These are phyloP conservation scores for Rhizopus delemar DNA, from an alignment of 371 early-diverging fungal genomes.

Conservation along the genomic window DNA sequence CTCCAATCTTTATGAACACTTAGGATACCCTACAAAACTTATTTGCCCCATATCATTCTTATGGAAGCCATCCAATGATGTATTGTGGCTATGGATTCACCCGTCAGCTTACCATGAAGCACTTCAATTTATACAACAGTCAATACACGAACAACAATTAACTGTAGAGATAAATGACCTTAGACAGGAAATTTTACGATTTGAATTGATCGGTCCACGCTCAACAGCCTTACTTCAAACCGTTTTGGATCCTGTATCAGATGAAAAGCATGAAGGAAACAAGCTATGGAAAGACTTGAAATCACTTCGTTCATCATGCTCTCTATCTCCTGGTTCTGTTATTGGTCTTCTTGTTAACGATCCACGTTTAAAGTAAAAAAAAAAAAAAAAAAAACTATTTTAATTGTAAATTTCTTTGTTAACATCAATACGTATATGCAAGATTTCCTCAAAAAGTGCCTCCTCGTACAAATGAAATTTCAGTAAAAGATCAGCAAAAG, in stretches of 20 bases:
- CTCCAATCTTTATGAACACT: conserved; percentile 52
- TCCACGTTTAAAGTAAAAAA: conserved; percentile 68
- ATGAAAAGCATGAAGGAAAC: conserved; percentile 3
- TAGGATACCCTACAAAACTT: conserved; percentile 57
- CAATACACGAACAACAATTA: conserved; percentile 14
- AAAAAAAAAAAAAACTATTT: background rate
- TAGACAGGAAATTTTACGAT: conserved; percentile 56
- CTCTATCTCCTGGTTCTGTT: conserved; percentile 69
- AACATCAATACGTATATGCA: background rate
- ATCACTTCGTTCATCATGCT: conserved; percentile 57
- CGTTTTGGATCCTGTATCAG: conserved; percentile 43
- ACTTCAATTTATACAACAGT: conserved; percentile 6
- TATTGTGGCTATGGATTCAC: conserved; percentile 71
- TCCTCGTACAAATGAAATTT: conserved; percentile 41
- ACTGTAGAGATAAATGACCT: conserved; percentile 26
- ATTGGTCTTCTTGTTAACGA: conserved; percentile 71
- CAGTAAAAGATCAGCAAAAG: conserved; percentile 20
- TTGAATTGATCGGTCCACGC: conserved; percentile 81
- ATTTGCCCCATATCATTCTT: conserved; percentile 68
- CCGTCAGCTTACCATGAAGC: conserved; percentile 58
- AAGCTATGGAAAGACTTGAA: conserved; percentile 55
- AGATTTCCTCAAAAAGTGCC: conserved; percentile 80
- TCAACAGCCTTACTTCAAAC: conserved; percentile 70
- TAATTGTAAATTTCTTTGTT: background rate
- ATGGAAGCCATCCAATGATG: conserved; percentile 61